Conservation (phyloP, 441 rosid genomes). For the Dalechampia spathulata region DNA sequence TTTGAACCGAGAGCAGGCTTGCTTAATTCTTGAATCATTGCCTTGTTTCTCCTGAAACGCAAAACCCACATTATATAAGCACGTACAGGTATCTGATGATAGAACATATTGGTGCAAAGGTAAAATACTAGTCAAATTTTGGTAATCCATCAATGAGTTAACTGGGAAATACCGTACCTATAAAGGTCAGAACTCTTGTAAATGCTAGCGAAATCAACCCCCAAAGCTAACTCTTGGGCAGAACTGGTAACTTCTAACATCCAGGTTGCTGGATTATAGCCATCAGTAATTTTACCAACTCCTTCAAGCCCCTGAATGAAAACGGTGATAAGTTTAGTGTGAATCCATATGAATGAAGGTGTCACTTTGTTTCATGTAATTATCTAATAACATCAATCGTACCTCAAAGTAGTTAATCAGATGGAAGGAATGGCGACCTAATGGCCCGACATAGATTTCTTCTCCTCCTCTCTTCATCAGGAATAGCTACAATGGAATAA, state of each 20-base stretch:
- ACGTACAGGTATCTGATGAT: too few species aligned
- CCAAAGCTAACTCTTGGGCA: conserved; percentile 48
- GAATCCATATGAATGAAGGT: too few species aligned
- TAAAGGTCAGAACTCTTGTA: conserved; percentile 58
- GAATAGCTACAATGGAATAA: conserved; percentile 38
- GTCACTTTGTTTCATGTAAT: too few species aligned
- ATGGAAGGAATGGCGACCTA: conserved; percentile 57
- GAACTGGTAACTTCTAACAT: conserved; percentile 66
- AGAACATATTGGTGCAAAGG: too few species aligned
- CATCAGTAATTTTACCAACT: conserved; percentile 56
- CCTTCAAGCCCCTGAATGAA: conserved; percentile 45
- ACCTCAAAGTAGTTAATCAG: conserved; percentile 68
- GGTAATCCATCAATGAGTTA: too few species aligned
- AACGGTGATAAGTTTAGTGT: neutral
- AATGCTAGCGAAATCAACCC: conserved; percentile 46
- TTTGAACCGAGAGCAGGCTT: conserved; percentile 47
- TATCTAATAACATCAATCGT: neutral
- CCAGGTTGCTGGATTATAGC: conserved; percentile 89
- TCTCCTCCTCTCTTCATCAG: conserved; percentile 73
- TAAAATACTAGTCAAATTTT: too few species aligned
- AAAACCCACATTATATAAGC: neutral
- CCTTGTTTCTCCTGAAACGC: conserved; percentile 61
- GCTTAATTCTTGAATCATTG: conserved; percentile 45
- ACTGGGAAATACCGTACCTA: conserved; percentile 39
- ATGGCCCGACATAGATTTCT: conserved; percentile 70